phyloP scores from a whole-genome alignment of 129 eudicot species.

The Ambrosia artemisiifolia region DNA sequence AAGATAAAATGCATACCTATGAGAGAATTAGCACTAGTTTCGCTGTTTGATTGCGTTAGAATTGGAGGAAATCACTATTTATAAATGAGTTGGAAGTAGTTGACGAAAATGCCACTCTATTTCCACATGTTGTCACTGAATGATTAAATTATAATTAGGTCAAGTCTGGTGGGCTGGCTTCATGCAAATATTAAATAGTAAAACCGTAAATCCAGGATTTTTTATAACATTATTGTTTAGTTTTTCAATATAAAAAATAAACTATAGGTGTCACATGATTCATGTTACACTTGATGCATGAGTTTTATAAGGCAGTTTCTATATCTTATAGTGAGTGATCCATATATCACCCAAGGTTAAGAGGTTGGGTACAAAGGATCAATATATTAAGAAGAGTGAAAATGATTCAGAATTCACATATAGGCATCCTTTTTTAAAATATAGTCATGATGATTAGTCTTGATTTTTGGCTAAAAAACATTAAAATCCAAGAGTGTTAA shows the following conservation, averaged over 20 bases:
- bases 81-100: neutral
- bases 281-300: neutral
- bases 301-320: too few relatives aligned
- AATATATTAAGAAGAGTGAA: too few relatives aligned
- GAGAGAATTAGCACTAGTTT: neutral
- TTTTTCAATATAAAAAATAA: too few relatives aligned
- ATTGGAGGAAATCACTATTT: neutral
- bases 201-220: neutral
- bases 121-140: neutral
- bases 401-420: too few relatives aligned
- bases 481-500: too few relatives aligned
- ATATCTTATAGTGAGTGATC: too few relatives aligned
- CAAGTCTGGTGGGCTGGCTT: neutral
- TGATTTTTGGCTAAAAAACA: too few relatives aligned
- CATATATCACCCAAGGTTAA: too few relatives aligned
- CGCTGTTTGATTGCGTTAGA: neutral
- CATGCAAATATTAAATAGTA: neutral
- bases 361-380: too few relatives aligned
- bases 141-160: neutral
- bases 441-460: too few relatives aligned
- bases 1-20: neutral
- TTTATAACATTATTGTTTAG: too few relatives aligned
- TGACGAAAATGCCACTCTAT: slow-evolving; percentile 4
- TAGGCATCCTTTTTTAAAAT: too few relatives aligned
- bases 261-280: neutral